Conservation (phyloP, 352 stramenopile genomes). For the Sclerospora graminicola region DNA sequence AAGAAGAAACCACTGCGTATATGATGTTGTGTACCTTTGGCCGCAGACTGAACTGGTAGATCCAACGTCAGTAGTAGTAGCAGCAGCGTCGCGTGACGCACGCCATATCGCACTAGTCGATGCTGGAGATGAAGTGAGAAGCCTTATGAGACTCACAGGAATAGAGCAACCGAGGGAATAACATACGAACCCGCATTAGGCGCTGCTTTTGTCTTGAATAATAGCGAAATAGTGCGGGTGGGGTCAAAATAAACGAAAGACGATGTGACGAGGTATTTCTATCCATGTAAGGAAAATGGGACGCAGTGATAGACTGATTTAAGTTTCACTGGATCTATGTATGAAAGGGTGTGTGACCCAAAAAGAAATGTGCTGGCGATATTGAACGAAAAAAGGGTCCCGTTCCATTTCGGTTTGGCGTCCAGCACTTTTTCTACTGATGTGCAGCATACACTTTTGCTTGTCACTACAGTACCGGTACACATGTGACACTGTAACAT, state of each 20-base stretch:
- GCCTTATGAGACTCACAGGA: neutral
- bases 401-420: slow-evolving; percentile 1
- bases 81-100: slow-evolving; percentile 12
- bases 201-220: slow-evolving; percentile 1
- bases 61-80: slow-evolving; percentile 16
- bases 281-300: slow-evolving; percentile 1
- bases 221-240: slow-evolving; percentile 9
- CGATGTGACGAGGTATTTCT: slow-evolving; percentile 15
- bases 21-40: slow-evolving; percentile 3
- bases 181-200: slow-evolving; percentile 15
- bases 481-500: no score
- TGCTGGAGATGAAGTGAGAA: slow-evolving; percentile 9
- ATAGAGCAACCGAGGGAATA: neutral
- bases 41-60: neutral
- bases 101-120: slow-evolving; percentile 19
- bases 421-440: neutral
- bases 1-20: neutral
- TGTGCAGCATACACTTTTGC: slow-evolving; percentile 17
- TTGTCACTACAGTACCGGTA: no score
- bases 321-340: no score
- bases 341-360: neutral
- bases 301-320: no score
- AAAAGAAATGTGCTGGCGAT: slow-evolving; percentile 8
- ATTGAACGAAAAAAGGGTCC: neutral
- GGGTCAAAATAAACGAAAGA: neutral